phyloP scores from a whole-genome alignment of 192 early-diverging fungal genomes.

The Coemansia aciculifera region DNA sequence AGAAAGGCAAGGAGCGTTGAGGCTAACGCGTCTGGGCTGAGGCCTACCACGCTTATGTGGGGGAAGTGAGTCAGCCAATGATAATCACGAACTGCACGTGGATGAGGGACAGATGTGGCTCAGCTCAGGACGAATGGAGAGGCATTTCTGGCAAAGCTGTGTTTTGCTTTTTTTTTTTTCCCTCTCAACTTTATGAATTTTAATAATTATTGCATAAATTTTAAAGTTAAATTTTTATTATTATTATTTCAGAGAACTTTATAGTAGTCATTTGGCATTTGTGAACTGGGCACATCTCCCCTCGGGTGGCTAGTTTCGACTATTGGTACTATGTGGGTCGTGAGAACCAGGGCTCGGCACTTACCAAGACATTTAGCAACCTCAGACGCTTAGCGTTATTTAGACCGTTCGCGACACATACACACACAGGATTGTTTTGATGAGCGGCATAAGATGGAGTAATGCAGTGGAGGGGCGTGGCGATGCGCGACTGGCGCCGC shows the following conservation, averaged over 20 bases:
- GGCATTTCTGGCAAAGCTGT: not conserved
- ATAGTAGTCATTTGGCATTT: not conserved
- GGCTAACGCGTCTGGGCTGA: not conserved
- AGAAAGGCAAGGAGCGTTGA: slow-evolving; percentile 4
- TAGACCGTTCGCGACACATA: not conserved
- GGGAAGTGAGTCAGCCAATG: slow-evolving; percentile 3
- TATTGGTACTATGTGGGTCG: slow-evolving; percentile 6
- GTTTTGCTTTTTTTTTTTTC: not conserved
- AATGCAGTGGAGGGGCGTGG: not conserved
- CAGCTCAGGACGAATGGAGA: not conserved
- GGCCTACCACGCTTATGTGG: not conserved
- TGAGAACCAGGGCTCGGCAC: not conserved
- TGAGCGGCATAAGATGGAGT: not conserved
- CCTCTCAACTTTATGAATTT: not conserved
- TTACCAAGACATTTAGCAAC: not conserved
- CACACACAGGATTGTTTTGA: not conserved
- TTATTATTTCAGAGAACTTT: not conserved
- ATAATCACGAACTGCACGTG: slow-evolving; percentile 4
- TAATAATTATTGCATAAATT: not conserved
- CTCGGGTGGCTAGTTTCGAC: not conserved
- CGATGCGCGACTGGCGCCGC: slow-evolving; percentile 29
- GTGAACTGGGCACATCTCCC: not conserved
- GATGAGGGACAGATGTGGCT: not conserved
- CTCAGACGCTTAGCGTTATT: not conserved
- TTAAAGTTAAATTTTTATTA: not conserved